phyloP scores from a whole-genome alignment of 2,329 filamentous ascomycete species.

The Penicillium sp. region DNA sequence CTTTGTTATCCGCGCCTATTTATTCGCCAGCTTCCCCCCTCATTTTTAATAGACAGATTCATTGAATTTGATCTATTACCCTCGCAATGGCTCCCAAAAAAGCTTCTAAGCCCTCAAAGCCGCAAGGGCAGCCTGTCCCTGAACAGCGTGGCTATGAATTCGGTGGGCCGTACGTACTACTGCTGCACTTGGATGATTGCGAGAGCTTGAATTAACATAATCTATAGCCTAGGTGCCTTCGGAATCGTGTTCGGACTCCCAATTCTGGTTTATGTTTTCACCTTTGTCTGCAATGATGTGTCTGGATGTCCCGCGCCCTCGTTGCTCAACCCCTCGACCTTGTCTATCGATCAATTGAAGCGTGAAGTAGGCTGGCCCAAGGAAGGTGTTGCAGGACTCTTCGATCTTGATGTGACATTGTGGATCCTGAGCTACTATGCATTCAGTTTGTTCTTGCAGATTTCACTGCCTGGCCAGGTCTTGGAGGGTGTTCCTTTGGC shows the following conservation, averaged over 20 bases:
- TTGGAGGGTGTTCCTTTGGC: conserved; percentile 69
- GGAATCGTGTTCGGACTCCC: conserved; percentile 80
- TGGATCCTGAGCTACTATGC: conserved; percentile 77
- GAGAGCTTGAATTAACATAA: conserved; percentile 13
- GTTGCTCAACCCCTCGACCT: conserved; percentile 68
- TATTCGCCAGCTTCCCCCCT: background rate
- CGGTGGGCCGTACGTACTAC: conserved; percentile 45
- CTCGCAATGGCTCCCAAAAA: conserved; percentile 36
- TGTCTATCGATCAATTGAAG: conserved; percentile 73
- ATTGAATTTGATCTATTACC: background rate
- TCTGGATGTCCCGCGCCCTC: conserved; percentile 88
- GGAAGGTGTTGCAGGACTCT: conserved; percentile 68
- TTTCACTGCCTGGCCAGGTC: conserved; percentile 72
- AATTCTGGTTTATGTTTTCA: conserved; percentile 72
- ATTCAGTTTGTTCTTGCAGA: conserved; percentile 72
- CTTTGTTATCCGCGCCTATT: conserved; percentile 9
- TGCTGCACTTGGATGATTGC: background rate
- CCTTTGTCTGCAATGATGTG: conserved; percentile 89
- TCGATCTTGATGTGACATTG: conserved; percentile 67
- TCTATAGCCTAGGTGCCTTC: conserved; percentile 69
- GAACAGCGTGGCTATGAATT: conserved; percentile 51
- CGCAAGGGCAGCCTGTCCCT: conserved; percentile 35
- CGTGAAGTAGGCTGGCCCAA: conserved; percentile 78
- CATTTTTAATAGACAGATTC: background rate
- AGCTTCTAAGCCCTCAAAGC: conserved; percentile 22